A percentile compares a stretch with the other conserved stretches of the same genome.
These are phyloP conservation scores for Kodamaea sp. DNA, from an alignment of 1,139 yeast species.

Conservation along the genomic window DNA sequence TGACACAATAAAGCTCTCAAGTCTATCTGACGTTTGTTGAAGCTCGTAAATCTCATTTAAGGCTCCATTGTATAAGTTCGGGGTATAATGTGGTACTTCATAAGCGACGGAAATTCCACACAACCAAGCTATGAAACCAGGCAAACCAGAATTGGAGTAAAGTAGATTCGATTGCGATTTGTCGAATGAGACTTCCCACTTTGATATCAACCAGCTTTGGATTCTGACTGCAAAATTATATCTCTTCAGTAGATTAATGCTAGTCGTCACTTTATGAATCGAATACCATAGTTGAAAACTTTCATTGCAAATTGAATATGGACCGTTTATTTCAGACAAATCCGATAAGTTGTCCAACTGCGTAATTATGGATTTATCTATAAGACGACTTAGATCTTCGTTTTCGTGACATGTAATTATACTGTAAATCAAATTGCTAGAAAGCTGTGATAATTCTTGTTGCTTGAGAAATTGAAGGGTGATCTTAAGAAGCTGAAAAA, in stretches of 20 bases:
- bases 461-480: conserved; percentile 50
- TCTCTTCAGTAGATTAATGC: conserved; percentile 20
- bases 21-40: conserved; percentile 4
- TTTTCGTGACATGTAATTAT: conserved; percentile 16
- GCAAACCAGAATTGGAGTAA: conserved; percentile 20
- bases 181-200: conserved; percentile 28
- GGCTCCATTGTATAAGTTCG: conserved; percentile 10
- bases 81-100: not conserved
- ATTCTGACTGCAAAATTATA: conserved; percentile 10
- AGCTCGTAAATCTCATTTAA: conserved; percentile 12
- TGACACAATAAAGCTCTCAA: conserved; percentile 14
- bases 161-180: not conserved
- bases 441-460: conserved; percentile 16
- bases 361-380: conserved; percentile 41
- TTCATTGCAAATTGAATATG: conserved; percentile 44
- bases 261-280: conserved; percentile 36
- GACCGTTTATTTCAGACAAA: conserved; percentile 61
- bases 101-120: conserved; percentile 22
- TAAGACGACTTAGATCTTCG: conserved; percentile 15
- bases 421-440: conserved; percentile 23
- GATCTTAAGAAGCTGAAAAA: conserved; percentile 34
- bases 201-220: conserved; percentile 50
- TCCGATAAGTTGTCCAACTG: conserved; percentile 53
- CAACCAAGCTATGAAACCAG: conserved; percentile 47
- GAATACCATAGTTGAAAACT: conserved; percentile 58